Evolutionary conservation across 2,329 filamentous ascomycete species (phyloP).

Genomic region (Beauveria caledonica): DNA sequence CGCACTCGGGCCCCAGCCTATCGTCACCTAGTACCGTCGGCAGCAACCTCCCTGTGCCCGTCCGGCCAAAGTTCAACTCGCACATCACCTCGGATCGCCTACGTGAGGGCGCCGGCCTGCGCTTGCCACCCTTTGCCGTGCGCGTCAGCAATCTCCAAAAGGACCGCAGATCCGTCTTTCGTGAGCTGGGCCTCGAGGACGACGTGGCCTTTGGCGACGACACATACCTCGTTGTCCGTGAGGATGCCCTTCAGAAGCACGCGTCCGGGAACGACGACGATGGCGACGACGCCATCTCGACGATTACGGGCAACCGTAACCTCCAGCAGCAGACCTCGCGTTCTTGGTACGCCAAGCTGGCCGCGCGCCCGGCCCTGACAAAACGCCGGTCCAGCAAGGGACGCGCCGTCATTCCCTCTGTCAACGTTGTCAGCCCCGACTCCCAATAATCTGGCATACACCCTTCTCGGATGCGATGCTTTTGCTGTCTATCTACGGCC

Average conservation of each 20-base stretch:
- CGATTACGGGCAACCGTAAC: background rate
- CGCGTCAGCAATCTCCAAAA: slow-evolving; percentile 37
- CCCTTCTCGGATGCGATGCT: background rate
- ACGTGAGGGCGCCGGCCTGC: slow-evolving; percentile 36
- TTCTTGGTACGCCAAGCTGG: slow-evolving; percentile 37
- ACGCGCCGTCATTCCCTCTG: slow-evolving; percentile 31
- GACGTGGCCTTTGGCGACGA: slow-evolving; percentile 18
- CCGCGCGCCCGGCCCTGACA: slow-evolving; percentile 30
- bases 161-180: slow-evolving; percentile 44
- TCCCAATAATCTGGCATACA: background rate
- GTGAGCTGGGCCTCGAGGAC: slow-evolving; percentile 39
- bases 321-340: slow-evolving; percentile 14
- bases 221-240: slow-evolving; percentile 6
- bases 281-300: background rate
- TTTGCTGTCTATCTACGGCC: background rate
- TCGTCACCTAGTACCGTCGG: background rate
- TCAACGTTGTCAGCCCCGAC: slow-evolving; percentile 14
- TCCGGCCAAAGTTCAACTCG: slow-evolving; percentile 43
- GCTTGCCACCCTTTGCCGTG: slow-evolving; percentile 32
- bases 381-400: slow-evolving; percentile 34
- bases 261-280: background rate
- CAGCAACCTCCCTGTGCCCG: slow-evolving; percentile 15
- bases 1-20: slow-evolving; percentile 4
- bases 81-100: slow-evolving; percentile 42
- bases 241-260: background rate